Evolutionary conservation across 768 basidiomycete genomes (phyloP), one percentile per base, ranked within the genome.

Genomic region (Hirschioporus abietinus): DNA sequence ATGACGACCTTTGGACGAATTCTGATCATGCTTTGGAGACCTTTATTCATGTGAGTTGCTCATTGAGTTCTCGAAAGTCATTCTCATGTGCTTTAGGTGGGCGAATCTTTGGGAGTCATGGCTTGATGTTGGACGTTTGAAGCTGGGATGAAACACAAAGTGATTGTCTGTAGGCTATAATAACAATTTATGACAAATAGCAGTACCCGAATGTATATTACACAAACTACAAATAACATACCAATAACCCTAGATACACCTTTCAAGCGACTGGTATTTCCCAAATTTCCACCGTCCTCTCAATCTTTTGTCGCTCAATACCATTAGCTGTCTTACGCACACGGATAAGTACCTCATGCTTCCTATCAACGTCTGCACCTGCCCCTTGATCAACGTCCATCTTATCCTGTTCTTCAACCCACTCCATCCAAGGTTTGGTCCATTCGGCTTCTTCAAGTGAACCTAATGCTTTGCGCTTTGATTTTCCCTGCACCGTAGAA

Each of bases 261-360:
- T 52, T 30, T 52, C 42, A 52, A 1, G 42, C 6, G 20, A 52
- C 42, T 52, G 42, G 42, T 2, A 12, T 15, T 20, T 72, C 79
- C 89, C 90, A 92, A 63, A 82, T 81, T 76, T 93, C 91, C 58
- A 88, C 76, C 26, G 80, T 77, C 67, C 91, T 84, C 72, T 90
- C 88, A 69, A 91, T 84, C 63, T 85, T 83, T 69, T 93, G 91
- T 69, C 91, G 79, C 72, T 92, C 91, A 58, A 92, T 58, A 24
- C 88, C 86, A 30, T 79, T 78, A 58, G 70, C 76, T 9, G 83
- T 85, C 74, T 79, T 82, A 68, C 89, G 82, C 67, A 88, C 80
- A 74, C 85, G 89, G 23, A 88, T 74, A 8, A 86, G 78, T 36
- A 85, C 79, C 64, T 86, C 83, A 61, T 78, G 79, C 58, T 73